phyloP scores from a whole-genome alignment of 192 early-diverging fungal species.

The Phycomyces blakesleeanus region DNA sequence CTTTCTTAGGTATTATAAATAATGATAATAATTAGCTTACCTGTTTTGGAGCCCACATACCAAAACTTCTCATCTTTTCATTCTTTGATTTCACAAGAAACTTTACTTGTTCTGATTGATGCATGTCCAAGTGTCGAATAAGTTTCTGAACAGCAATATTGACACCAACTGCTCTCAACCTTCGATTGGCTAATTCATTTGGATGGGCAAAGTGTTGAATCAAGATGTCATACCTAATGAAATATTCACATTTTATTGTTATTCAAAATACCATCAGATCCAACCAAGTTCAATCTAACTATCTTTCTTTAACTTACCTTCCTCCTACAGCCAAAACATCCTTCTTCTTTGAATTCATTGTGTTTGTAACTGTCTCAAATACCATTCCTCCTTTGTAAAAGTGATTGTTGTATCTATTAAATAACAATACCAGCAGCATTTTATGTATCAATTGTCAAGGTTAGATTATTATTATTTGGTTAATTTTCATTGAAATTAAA shows the following conservation, averaged over 20 bases:
- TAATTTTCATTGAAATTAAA: background rate
- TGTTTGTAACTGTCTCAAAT: conserved; percentile 50
- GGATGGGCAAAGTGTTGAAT: conserved; percentile 50
- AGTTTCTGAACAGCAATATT: conserved; percentile 78
- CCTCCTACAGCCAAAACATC: conserved; percentile 56
- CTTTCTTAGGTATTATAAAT: too few relatives aligned
- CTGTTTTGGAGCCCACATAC: conserved; percentile 47
- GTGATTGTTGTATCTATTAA: conserved; percentile 45
- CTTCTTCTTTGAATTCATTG: conserved; percentile 43
- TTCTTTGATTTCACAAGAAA: conserved; percentile 32
- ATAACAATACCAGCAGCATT: too few relatives aligned
- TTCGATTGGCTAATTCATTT: conserved; percentile 33
- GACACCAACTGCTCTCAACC: conserved; percentile 66
- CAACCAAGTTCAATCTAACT: too few relatives aligned
- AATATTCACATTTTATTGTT: background rate
- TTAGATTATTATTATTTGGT: background rate
- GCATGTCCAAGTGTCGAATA: conserved; percentile 57
- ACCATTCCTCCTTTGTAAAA: conserved; percentile 58
- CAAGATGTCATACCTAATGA: conserved; percentile 43
- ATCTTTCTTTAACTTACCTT: conserved; percentile 30
- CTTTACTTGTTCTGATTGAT: conserved; percentile 47
- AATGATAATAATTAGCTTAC: conserved; percentile 10
- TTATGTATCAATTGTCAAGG: too few relatives aligned
- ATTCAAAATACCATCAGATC: too few relatives aligned
- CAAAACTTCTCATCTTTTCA: conserved; percentile 42